Evolutionary conservation across 352 stramenopile species (phyloP).

Genomic region (Globisporangium splendens): DNA sequence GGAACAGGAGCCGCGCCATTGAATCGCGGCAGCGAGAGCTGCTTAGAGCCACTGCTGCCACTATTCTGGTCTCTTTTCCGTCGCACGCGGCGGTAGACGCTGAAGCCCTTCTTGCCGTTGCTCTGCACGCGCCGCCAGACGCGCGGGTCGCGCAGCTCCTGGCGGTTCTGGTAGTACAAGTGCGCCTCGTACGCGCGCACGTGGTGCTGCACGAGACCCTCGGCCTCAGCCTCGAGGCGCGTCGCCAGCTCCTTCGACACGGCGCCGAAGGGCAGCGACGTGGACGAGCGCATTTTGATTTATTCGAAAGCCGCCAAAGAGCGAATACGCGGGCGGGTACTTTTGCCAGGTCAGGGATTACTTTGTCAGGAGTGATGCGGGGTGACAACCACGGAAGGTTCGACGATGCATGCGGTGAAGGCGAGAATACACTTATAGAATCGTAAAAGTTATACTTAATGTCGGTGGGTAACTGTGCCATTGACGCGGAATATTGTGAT

Average conservation of each 20-base stretch:
- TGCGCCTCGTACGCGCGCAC: conserved; percentile 19
- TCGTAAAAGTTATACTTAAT: too few relatives aligned
- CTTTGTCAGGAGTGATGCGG: too few relatives aligned
- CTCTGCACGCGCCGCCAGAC: conserved; percentile 16
- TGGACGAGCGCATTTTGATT: conserved; percentile 9
- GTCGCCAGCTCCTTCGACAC: conserved; percentile 10
- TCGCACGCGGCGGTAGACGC: conserved; percentile 16
- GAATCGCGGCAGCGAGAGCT: too few relatives aligned
- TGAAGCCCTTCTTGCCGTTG: conserved; percentile 13
- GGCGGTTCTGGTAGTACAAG: conserved; percentile 13
- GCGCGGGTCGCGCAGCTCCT: conserved; percentile 16
- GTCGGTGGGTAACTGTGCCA: too few relatives aligned
- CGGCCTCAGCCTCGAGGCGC: conserved; percentile 17
- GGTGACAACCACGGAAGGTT: too few relatives aligned
- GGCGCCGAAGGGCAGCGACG: conserved; percentile 15
- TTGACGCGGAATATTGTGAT: too few relatives aligned
- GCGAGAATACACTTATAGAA: too few relatives aligned
- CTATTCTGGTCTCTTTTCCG: neutral
- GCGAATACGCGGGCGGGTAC: too few relatives aligned
- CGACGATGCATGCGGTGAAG: too few relatives aligned
- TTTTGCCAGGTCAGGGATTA: too few relatives aligned
- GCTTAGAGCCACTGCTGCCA: neutral
- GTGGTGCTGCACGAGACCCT: conserved; percentile 20
- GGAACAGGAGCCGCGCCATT: too few relatives aligned
- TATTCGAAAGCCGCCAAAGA: too few relatives aligned